Evolutionary conservation across 371 early-diverging fungal species (phyloP), one percentile per base, ranked within the genome.

Genomic region (Haplosporangium sp.): DNA sequence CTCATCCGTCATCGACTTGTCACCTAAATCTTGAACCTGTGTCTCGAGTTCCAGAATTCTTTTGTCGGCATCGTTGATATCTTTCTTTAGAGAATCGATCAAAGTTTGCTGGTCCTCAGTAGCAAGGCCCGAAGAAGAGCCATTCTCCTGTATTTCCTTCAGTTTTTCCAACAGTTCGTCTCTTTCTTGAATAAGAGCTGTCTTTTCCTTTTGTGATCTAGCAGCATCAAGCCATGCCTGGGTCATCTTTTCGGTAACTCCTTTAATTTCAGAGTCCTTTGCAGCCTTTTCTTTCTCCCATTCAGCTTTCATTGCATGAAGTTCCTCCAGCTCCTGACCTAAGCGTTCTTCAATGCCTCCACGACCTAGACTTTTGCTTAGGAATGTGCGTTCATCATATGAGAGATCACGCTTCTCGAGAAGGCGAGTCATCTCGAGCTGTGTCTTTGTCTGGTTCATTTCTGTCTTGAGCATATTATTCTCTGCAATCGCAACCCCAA

Each of bases 401-500:
- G 77, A 72, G 17, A 77, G 63, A 52, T 78, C 71, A 19, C 74
- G 74, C 67, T 78, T 78, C 39, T 78, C 79, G 19, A 78, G 71
- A 15, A 78, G 60, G 7, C 81, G 71, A 15, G 52, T 70, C 65
- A 74, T 50, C 45, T 75, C 75, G 20, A 79, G 52, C 42, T 79
- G 79, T 1, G 71, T 56, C 47, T 74, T 74, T 19, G 79, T 71
- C 61, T 79, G 79, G 58, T 64, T 79, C 74, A 74, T 71, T 65
- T 79, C 79, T 34, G 79, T 74, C 58, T 79, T 79, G 57, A 79
- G 71, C 71, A 79, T 67, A 27, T 79, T 79, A 56, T 79, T 79
- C 53, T 79, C 79, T 19, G 79, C 79, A 5, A 74, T 39, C 7
- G 74, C 74, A 1, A 74, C 79, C 2, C 71, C 79, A 53, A 64